These are phyloP conservation scores for Iris macrosiphon DNA, from an alignment of 106 monocot species.

Conservation along the genomic window DNA sequence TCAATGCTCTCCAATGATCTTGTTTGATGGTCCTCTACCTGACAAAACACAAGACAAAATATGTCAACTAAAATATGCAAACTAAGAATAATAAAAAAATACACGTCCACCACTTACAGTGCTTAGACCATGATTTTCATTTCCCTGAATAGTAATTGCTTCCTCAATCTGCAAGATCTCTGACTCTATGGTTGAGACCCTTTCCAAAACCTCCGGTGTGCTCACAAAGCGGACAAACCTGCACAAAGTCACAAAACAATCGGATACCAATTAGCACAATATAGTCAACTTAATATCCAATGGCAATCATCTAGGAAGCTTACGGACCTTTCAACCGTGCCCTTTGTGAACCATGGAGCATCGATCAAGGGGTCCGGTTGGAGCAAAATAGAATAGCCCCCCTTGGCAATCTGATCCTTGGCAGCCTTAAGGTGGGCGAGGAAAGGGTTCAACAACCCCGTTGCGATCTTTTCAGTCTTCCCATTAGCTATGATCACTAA, in stretches of 20 bases:
- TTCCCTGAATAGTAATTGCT: conserved; percentile 42
- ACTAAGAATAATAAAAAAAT: background rate
- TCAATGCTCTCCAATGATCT: conserved; percentile 14
- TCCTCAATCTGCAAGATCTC: conserved; percentile 64
- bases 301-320: background rate
- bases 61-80: background rate
- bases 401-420: conserved; percentile 57
- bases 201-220: conserved; percentile 64
- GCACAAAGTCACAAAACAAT: conserved; percentile 2
- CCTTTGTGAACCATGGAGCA: conserved; percentile 68
- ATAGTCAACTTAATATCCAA: background rate
- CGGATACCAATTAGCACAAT: background rate
- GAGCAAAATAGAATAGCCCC: conserved; percentile 66
- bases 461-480: conserved; percentile 53
- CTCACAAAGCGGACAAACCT: conserved; percentile 79
- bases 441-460: conserved; percentile 67
- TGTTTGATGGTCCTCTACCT: conserved; percentile 44
- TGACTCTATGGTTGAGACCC: conserved; percentile 49
- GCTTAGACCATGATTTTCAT: conserved; percentile 28
- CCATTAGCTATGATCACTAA: conserved; percentile 56
- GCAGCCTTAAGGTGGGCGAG: conserved; percentile 62
- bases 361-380: conserved; percentile 32
- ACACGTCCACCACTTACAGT: conserved; percentile 17
- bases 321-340: conserved; percentile 48
- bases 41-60: background rate